Percentiles rank a stretch among this genome's conserved stretches.
phyloP scores from a whole-genome alignment of 208 protist species.

The Acanthamoeba healyi region DNA sequence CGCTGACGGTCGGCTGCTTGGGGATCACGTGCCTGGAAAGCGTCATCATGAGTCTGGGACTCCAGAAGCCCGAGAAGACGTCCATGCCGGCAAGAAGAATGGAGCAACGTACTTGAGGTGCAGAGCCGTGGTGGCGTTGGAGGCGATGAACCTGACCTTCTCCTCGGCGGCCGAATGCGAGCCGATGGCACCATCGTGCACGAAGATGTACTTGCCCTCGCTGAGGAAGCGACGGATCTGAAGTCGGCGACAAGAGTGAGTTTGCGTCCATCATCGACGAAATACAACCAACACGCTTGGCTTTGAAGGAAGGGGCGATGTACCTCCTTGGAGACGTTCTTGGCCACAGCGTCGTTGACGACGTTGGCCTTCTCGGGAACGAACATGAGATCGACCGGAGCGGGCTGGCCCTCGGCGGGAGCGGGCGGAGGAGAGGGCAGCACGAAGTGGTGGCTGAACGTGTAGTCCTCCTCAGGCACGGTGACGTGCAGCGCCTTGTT shows the following conservation, averaged over 20 bases:
- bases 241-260: not conserved
- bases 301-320: not conserved
- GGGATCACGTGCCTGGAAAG: slow-evolving; percentile 45
- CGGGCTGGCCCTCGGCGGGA: slow-evolving; percentile 46
- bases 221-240: slow-evolving; percentile 71
- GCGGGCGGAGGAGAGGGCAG: slow-evolving; percentile 26
- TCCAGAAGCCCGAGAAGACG: no score
- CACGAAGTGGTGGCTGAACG: slow-evolving; percentile 67
- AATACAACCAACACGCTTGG: not conserved
- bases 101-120: slow-evolving; percentile 44
- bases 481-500: slow-evolving; percentile 60
- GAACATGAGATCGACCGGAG: slow-evolving; percentile 39
- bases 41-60: no score
- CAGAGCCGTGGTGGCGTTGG: slow-evolving; percentile 61
- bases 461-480: slow-evolving; percentile 50
- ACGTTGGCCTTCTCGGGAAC: slow-evolving; percentile 38
- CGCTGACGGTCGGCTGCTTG: not conserved
- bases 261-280: not conserved
- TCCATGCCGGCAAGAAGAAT: no score
- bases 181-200: slow-evolving; percentile 69
- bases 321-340: slow-evolving; percentile 66
- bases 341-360: slow-evolving; percentile 19
- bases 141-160: slow-evolving; percentile 68
- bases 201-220: slow-evolving; percentile 55
- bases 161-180: slow-evolving; percentile 55